These are phyloP conservation scores for Raffaelea arxii DNA, from an alignment of 2,329 filamentous ascomycete species.

Conservation along the genomic window DNA sequence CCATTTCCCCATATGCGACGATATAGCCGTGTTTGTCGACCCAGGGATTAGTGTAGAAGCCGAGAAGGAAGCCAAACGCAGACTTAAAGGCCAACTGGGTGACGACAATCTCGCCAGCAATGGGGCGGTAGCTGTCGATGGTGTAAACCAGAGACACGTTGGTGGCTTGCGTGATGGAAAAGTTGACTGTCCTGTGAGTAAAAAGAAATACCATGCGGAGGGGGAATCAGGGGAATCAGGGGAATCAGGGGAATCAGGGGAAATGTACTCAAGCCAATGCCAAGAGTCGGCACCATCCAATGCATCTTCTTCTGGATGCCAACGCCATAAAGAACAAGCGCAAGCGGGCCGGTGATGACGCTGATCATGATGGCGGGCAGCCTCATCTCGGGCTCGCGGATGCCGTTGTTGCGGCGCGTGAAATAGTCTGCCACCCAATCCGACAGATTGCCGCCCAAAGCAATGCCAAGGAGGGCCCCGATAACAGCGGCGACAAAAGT, in stretches of 20 bases:
- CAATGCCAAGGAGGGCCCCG: conserved; percentile 38
- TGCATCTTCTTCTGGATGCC: conserved; percentile 35
- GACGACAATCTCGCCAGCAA: conserved; percentile 45
- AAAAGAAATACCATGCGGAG: background rate
- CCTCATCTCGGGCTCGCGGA: conserved; percentile 48
- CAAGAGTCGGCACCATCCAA: conserved; percentile 48
- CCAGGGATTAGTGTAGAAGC: conserved; percentile 53
- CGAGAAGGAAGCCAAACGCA: conserved; percentile 46
- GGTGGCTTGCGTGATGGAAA: conserved; percentile 44
- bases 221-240: background rate
- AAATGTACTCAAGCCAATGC: conserved; percentile 38
- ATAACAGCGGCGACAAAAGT: conserved; percentile 39
- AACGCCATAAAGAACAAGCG: conserved; percentile 35
- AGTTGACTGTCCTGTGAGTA: conserved; percentile 31
- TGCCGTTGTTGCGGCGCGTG: conserved; percentile 42
- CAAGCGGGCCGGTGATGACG: conserved; percentile 37
- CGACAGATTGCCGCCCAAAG: conserved; percentile 36
- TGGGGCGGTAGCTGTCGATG: conserved; percentile 47
- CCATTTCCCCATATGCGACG: conserved; percentile 46
- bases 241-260: too few relatives aligned
- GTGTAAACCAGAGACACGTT: conserved; percentile 48
- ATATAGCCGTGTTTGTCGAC: conserved; percentile 38
- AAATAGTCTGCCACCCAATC: conserved; percentile 38
- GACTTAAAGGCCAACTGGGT: conserved; percentile 46
- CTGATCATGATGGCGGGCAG: conserved; percentile 42